Conservation (phyloP, 2,329 filamentous ascomycete species). For the Fusarium anguioides region DNA sequence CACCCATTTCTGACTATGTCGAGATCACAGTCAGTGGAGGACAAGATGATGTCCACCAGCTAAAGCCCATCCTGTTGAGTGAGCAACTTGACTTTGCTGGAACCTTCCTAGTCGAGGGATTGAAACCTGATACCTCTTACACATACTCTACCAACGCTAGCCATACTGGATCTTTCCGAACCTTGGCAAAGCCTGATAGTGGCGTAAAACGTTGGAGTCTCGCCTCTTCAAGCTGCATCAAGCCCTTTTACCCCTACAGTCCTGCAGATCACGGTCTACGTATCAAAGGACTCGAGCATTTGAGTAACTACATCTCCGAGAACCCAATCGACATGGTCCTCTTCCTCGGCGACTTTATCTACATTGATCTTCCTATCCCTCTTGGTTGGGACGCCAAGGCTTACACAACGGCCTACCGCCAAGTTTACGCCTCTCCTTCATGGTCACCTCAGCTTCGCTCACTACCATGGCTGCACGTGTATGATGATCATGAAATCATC, state of each 20-base stretch:
- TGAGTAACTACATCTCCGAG: not conserved
- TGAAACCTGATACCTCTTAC: not conserved
- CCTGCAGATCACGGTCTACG: not conserved
- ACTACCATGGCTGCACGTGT: not conserved
- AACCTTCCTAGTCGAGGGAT: not conserved
- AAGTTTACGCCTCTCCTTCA: not conserved
- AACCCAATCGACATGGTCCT: not conserved
- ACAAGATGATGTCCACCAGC: accelerated
- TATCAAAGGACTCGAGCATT: not conserved
- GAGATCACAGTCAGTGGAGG: not conserved
- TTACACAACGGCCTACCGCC: not conserved
- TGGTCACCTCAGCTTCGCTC: not conserved
- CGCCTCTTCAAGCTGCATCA: not conserved
- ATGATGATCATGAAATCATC: constrained; percentile 1
- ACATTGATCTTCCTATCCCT: not conserved
- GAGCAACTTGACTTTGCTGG: not conserved
- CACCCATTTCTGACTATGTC: not conserved
- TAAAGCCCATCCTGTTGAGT: accelerated
- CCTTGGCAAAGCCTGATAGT: accelerated
- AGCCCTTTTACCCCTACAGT: not conserved
- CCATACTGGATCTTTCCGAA: not conserved
- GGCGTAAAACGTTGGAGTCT: not conserved
- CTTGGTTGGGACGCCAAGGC: not conserved
- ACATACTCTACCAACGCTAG: not conserved
- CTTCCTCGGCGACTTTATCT: not conserved